Evolutionary conservation across 2,329 filamentous ascomycete species (phyloP).

Genomic region (Neonectria faginata): DNA sequence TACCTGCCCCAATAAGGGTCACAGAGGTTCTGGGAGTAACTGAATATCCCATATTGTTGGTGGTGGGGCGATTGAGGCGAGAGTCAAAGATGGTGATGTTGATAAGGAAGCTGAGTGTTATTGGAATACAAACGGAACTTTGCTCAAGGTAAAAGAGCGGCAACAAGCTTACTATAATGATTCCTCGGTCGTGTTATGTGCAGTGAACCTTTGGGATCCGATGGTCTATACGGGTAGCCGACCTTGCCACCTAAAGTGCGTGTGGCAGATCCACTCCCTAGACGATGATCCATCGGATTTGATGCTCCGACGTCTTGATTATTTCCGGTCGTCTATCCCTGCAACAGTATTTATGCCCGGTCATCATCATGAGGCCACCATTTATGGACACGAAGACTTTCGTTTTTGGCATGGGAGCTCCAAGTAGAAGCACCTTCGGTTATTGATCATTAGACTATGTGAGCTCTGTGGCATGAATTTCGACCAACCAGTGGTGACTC

Average conservation of each 20-base stretch:
- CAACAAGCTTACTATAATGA: neutral
- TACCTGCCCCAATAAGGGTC: slow-evolving; percentile 46
- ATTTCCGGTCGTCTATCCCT: neutral
- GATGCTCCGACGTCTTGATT: neutral
- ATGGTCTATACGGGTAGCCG: too few relatives aligned
- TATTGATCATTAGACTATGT: neutral
- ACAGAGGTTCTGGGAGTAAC: slow-evolving; percentile 33
- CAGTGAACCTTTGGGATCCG: neutral
- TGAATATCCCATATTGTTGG: slow-evolving; percentile 32
- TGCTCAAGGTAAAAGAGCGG: neutral
- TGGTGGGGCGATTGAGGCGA: neutral
- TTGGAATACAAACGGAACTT: neutral
- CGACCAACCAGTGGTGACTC: slow-evolving; percentile 15
- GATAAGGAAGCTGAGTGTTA: neutral
- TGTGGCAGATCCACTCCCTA: neutral
- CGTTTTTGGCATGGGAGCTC: neutral
- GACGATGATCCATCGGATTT: neutral
- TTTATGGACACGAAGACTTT: neutral
- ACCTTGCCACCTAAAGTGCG: neutral
- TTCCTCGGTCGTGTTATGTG: neutral
- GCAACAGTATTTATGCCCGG: neutral
- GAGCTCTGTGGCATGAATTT: neutral
- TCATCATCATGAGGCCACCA: neutral
- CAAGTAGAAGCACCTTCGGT: neutral
- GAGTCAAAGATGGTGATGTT: neutral